Base-by-base conservation (phyloP, 2,329 filamentous ascomycete genomes). In the Diplodia sapinea region DNA sequence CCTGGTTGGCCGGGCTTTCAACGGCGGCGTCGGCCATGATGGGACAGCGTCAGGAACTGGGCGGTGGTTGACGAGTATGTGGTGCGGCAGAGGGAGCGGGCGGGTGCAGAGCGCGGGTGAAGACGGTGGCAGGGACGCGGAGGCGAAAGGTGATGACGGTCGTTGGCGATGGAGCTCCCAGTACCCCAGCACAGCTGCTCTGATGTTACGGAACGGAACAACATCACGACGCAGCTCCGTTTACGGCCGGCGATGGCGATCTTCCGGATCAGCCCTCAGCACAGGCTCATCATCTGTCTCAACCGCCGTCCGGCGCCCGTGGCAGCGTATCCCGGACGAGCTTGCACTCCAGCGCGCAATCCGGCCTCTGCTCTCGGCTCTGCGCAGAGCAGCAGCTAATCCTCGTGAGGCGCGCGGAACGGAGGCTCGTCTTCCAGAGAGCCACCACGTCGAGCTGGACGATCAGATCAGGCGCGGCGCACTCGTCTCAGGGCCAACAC, bases 21-120 rank as follows among this genome's bases (percentile, higher is more conserved):
- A 97, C 88, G 75, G 91, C 86, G 78, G 92, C 88, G 85, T 96
- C 92, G 80, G 89, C 94, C 94, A 97, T 97, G 74, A 66, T 79
- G 70, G 71, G 70, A 49, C n/a, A 29, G 50, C 50, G 51, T n/a
- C 23, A 29, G 8, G 17, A 23, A 40, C 8, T 47, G 17, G 15
- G 63, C 31, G 40, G 64, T 66, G 52, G 15, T 51, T n/a, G 29
- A 17, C 4, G 15, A 51, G 26, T 20, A 8, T 13, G 13, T 40
- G 43, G 23, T 29, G n/a, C 36, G 40, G 47, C 11, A 23, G 64
- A 26, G 9, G 23, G 38, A 13, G 17, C 8, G 51, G 26, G 31
- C 49, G 50, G 38, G 26, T 15, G 23, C 13, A 54, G 12, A 52
- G 51, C 23, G 52, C 20, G 26, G 12, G 26, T 8, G 64, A 66